These are phyloP conservation scores for Cladobotryum protrusum DNA, from an alignment of 2,329 filamentous ascomycete species.

Conservation along the genomic window DNA sequence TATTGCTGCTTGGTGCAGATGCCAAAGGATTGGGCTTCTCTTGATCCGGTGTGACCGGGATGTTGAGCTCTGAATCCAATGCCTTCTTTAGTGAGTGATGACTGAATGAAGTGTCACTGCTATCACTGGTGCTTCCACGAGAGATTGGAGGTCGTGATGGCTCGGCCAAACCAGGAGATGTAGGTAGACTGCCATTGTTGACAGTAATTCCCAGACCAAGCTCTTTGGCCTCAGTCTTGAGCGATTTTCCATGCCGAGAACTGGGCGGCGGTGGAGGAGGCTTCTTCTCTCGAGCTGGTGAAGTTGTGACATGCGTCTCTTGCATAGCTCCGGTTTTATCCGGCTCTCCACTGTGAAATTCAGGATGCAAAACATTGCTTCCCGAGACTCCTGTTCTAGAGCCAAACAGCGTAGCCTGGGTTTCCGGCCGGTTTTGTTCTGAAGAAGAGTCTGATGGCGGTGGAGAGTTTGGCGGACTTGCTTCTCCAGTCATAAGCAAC, in stretches of 20 bases:
- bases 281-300: conserved; percentile 42
- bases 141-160: neutral
- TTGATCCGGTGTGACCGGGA: conserved; percentile 30
- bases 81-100: conserved; percentile 47
- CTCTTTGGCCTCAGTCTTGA: conserved; percentile 35
- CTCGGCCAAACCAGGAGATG: neutral
- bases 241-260: conserved; percentile 71
- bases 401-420: neutral
- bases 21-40: conserved; percentile 14
- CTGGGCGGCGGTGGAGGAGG: conserved; percentile 66
- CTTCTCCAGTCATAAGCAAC: conserved; percentile 66
- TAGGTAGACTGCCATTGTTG: conserved; percentile 3
- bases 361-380: neutral
- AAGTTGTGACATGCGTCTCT: neutral
- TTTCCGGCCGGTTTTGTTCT: neutral
- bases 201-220: conserved; percentile 17
- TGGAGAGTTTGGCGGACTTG: conserved; percentile 25
- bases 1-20: conserved; percentile 30
- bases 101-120: conserved; percentile 47
- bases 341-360: too few relatives aligned
- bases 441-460: conserved; percentile 10
- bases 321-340: too few relatives aligned
- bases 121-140: conserved; percentile 41
- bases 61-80: conserved; percentile 20
- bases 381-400: neutral